Conservation (phyloP, 805 yeast genomes). For the Crinitomyces ghanaensis region DNA sequence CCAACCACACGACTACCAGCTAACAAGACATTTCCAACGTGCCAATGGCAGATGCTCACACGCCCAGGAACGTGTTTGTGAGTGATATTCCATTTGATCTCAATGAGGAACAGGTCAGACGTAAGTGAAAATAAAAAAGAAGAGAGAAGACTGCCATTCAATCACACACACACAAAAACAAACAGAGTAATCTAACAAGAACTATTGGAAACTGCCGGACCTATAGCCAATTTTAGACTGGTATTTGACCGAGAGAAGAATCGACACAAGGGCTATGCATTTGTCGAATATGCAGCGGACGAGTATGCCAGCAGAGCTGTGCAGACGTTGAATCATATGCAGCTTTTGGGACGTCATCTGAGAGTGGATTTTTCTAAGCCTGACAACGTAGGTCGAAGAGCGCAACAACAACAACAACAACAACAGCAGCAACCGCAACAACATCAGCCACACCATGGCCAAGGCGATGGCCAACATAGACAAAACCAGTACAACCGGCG, state of each 20-base stretch:
- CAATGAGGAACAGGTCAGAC: conserved; percentile 14
- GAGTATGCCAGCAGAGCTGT: conserved; percentile 16
- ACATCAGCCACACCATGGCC: conserved; percentile 5
- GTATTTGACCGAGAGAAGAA: conserved; percentile 16
- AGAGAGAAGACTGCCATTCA: background rate
- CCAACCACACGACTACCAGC: too few species aligned
- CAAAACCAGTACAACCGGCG: background rate
- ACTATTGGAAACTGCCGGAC: too few species aligned
- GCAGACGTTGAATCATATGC: conserved; percentile 11
- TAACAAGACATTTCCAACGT: too few species aligned
- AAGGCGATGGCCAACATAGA: background rate
- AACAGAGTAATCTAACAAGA: conserved; percentile 7
- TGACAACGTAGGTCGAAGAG: conserved; percentile 5
- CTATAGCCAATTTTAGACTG: conserved; percentile 13
- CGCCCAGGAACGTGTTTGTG: conserved; percentile 12
- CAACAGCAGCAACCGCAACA: conserved; percentile 4
- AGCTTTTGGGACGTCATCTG: conserved; percentile 12
- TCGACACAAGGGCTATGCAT: conserved; percentile 17
- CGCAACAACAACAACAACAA: conserved; percentile 8
- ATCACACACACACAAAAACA: background rate
- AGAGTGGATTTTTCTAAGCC: conserved; percentile 19
- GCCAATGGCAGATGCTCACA: background rate
- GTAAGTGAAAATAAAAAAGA: conserved; percentile 3
- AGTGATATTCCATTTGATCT: conserved; percentile 22
- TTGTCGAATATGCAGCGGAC: conserved; percentile 15